A percentile compares a stretch with the other conserved stretches of the same genome.
Evolutionary conservation across 176 grass and related monocot genomes (phyloP).

Genomic region (Paspalum notatum): DNA sequence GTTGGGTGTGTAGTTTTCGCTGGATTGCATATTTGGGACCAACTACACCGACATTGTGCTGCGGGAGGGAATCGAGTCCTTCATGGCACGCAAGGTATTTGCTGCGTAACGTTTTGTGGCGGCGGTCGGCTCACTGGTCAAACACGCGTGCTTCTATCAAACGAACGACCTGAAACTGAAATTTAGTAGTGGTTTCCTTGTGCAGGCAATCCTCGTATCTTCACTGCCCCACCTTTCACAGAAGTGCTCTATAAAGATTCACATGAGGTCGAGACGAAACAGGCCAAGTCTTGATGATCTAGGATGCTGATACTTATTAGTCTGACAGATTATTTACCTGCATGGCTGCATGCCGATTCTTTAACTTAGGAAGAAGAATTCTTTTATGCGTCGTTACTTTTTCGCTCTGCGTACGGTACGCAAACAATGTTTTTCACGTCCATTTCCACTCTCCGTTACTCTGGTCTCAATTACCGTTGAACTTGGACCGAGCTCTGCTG

Average conservation of each 20-base stretch:
- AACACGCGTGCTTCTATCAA: conserved; percentile 15
- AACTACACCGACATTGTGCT: conserved; percentile 72
- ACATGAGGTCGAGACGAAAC: conserved; percentile 34
- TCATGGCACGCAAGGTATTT: conserved; percentile 62
- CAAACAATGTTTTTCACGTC: too few species aligned
- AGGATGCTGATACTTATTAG: conserved; percentile 44
- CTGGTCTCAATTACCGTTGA: too few species aligned
- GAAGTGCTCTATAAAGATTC: conserved; percentile 69
- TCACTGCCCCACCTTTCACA: conserved; percentile 64
- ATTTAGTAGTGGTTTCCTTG: neutral
- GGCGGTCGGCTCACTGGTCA: neutral
- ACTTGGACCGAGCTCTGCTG: too few species aligned
- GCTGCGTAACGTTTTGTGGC: neutral
- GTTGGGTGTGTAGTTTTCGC: conserved; percentile 52
- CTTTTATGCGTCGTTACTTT: neutral
- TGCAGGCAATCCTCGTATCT: conserved; percentile 66
- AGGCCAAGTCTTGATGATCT: conserved; percentile 32
- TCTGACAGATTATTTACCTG: neutral
- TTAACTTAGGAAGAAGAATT: neutral
- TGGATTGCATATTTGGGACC: conserved; percentile 77
- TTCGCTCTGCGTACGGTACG: too few species aligned
- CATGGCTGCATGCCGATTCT: neutral
- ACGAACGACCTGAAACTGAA: conserved; percentile 18
- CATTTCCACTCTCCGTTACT: too few species aligned
- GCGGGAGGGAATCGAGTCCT: conserved; percentile 45